Evolutionary conservation across 1,284 basidiomycete genomes (phyloP).

Genomic region (Trichosporon inkin): DNA sequence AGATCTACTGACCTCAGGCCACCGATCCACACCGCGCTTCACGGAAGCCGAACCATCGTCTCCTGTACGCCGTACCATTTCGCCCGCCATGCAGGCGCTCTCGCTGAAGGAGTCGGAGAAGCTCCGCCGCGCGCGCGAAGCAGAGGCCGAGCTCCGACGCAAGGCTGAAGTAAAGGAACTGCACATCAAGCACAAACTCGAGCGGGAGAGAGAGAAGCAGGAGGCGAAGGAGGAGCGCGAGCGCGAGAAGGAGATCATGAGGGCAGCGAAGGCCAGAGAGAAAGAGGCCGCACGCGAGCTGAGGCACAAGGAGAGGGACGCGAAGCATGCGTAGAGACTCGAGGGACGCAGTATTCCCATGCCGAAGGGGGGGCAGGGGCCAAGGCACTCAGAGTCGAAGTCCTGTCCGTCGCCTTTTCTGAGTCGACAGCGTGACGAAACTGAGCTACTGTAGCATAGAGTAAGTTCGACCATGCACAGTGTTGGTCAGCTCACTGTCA

Average conservation of each 20-base stretch:
- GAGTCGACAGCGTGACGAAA: no score
- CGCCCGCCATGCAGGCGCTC: neutral
- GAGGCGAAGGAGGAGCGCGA: neutral
- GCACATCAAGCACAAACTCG: neutral
- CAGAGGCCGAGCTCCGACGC: neutral
- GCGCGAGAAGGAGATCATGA: neutral
- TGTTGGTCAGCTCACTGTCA: no score
- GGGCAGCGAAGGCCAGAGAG: neutral
- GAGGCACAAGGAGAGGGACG: neutral
- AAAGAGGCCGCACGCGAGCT: neutral
- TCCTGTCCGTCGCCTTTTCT: no score
- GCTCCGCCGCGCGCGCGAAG: neutral
- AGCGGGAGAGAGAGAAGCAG: conserved; percentile 1
- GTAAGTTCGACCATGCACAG: no score
- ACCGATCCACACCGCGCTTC: neutral
- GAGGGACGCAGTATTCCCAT: no score
- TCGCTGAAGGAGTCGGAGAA: neutral
- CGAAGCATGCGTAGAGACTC: no score
- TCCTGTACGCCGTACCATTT: neutral
- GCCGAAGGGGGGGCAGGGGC: no score
- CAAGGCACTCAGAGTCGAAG: no score
- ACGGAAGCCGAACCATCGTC: neutral
- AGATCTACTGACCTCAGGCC: neutral
- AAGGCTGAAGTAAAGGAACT: neutral
- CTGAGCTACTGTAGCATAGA: no score